Evolutionary conservation across 2,329 filamentous ascomycete genomes (phyloP), one percentile per base, ranked within the genome.

Genomic region (Sporothrix curviconia): DNA sequence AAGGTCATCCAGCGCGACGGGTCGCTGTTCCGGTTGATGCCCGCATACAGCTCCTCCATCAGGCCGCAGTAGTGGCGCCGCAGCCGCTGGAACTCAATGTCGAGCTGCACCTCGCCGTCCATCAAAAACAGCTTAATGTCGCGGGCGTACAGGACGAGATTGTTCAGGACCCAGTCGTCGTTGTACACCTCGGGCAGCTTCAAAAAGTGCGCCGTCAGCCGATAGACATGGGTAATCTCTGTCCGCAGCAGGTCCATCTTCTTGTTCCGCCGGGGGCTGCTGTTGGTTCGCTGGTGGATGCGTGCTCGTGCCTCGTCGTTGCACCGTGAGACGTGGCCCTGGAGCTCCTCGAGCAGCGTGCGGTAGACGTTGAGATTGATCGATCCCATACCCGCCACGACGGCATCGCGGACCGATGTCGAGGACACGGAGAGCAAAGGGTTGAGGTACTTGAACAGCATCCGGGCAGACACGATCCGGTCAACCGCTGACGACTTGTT

Each of bases 1-100:
- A 99, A 99, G 0, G 94, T 92, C 83, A 99, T 94, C 92, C 94
- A 99, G 32, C 90, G 82, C 4, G 90, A 86, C 1, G 91, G 88
- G 60, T 96, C 90, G 60, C 85, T 85, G 0, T 90, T 90, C 53
- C 86, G 82, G 64, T 92, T 94, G 65, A 96, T 90, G 6, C 90
- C 90, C 64, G 95, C 90, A 63, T 96, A 99, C 0, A 99, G 76
- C 59, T 92, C 89, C 68, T 99, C 92, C 72, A 96, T 86, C 40
- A 99, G 75, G 0, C 92, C 92, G 69, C 95, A 99, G 69, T 95
- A 99, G 68, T 97, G 90, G 2, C 90, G 89, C 43, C 94, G 83
- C 32, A 99, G 76, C 64, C 89, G 92, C 66, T 96, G 91, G 64
- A 95, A 96, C 60, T 92, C 89, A 83, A 91, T 92, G 66, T 99